These are phyloP conservation scores for Fusarium vanettenii DNA, from an alignment of 2,329 filamentous ascomycete species.

Conservation along the genomic window DNA sequence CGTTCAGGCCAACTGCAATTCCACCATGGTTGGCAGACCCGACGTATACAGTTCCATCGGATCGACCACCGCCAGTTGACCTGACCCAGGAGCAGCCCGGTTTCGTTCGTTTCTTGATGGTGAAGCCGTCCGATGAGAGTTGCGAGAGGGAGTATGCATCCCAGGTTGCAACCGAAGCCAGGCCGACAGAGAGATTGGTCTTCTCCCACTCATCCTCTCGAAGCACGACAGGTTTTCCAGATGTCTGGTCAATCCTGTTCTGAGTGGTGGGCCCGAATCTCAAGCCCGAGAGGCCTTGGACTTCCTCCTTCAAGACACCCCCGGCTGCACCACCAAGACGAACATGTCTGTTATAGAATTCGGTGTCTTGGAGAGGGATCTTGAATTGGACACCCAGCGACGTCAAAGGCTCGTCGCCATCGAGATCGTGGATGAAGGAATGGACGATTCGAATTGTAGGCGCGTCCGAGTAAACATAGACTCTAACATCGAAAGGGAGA, in stretches of 20 bases:
- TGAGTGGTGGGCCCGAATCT: slow-evolving; percentile 62
- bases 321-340: slow-evolving; percentile 65
- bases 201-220: slow-evolving; percentile 18
- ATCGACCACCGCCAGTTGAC: slow-evolving; percentile 64
- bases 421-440: slow-evolving; percentile 64
- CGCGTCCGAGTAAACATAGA: slow-evolving; percentile 69
- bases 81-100: slow-evolving; percentile 67
- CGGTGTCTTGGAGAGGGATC: slow-evolving; percentile 62
- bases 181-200: slow-evolving; percentile 51
- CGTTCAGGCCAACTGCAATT: slow-evolving; percentile 66
- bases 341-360: slow-evolving; percentile 69
- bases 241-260: slow-evolving; percentile 63
- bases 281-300: slow-evolving; percentile 69
- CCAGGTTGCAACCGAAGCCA: slow-evolving; percentile 67
- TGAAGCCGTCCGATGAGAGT: slow-evolving; percentile 69
- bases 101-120: slow-evolving; percentile 68
- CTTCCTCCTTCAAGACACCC: slow-evolving; percentile 66
- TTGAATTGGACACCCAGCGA: slow-evolving; percentile 65
- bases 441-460: slow-evolving; percentile 65
- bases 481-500: slow-evolving; percentile 30
- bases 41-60: slow-evolving; percentile 67
- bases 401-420: slow-evolving; percentile 61
- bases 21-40: slow-evolving; percentile 67
- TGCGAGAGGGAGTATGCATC: slow-evolving; percentile 67
- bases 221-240: slow-evolving; percentile 52